Evolutionary conservation across 495 filamentous ascomycete genomes (phyloP).

Genomic region (Penicillium lividum): DNA sequence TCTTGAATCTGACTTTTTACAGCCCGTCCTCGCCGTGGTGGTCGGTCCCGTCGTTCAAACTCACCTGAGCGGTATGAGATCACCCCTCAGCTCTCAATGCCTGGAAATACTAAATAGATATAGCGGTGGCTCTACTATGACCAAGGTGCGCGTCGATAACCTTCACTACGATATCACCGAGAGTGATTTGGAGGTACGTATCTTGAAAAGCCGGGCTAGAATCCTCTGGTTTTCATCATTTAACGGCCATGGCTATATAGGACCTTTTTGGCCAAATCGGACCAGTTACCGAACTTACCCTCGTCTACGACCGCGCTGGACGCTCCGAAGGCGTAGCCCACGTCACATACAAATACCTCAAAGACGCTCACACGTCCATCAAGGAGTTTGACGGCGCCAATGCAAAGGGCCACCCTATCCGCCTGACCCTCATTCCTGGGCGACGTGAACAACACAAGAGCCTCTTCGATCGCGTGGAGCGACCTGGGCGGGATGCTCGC

Average conservation of each 20-base stretch:
- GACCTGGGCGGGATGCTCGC: conserved; percentile 37
- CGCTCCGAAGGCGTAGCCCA: conserved; percentile 86
- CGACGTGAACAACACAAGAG: conserved; percentile 58
- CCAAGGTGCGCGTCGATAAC: conserved; percentile 85
- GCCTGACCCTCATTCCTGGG: conserved; percentile 64
- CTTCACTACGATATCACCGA: conserved; percentile 92
- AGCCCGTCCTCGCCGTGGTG: conserved; percentile 45
- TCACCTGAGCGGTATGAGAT: conserved; percentile 53
- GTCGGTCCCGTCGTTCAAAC: conserved; percentile 44
- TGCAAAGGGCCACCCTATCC: conserved; percentile 89
- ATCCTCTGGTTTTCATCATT: not conserved
- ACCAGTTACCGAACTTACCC: conserved; percentile 64
- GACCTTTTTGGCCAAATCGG: conserved; percentile 80
- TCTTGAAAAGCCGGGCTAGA: not conserved
- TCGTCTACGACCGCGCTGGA: conserved; percentile 87
- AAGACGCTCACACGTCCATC: conserved; percentile 74
- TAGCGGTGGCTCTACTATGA: conserved; percentile 47
- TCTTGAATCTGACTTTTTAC: conserved; percentile 21
- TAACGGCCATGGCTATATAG: conserved; percentile 42
- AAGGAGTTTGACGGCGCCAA: conserved; percentile 86
- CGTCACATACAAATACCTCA: conserved; percentile 70
- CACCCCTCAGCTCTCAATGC: conserved; percentile 7
- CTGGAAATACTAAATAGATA: conserved; percentile 15
- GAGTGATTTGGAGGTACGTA: conserved; percentile 75
- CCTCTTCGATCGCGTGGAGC: conserved; percentile 75